Evolutionary conservation across 202 grass and related monocot species (phyloP).

Genomic region (Bolboschoenoplectus hybrid): DNA sequence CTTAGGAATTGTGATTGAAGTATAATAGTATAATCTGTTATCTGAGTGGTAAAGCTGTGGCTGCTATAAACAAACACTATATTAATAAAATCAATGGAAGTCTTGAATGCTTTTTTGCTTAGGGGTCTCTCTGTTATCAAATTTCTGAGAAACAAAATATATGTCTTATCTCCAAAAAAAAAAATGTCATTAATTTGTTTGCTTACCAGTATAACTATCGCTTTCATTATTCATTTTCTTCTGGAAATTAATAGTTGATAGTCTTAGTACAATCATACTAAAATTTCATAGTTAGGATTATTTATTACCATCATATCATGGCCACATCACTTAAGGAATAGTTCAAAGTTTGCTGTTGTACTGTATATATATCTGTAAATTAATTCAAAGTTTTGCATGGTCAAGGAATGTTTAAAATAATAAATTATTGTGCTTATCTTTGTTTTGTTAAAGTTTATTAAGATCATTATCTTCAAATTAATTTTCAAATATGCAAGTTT

Average conservation of each 20-base stretch:
- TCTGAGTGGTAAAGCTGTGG: neutral
- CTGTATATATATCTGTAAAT: neutral
- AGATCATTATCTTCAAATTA: neutral
- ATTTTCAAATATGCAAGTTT: neutral
- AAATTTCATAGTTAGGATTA: neutral
- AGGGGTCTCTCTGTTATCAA: neutral
- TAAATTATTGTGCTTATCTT: neutral
- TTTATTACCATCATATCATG: neutral
- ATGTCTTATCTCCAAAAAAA: too few relatives aligned
- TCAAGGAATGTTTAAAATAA: neutral
- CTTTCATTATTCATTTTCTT: neutral
- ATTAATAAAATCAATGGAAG: neutral
- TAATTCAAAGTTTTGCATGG: neutral
- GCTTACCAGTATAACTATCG: slow-evolving; percentile 5
- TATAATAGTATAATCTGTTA: neutral
- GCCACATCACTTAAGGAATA: neutral
- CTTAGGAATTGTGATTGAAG: neutral
- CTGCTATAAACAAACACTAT: neutral
- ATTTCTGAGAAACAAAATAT: neutral
- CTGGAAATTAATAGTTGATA: neutral
- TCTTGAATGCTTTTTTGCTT: neutral
- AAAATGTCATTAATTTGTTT: neutral
- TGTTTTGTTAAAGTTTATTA: neutral
- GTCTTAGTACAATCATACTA: neutral
- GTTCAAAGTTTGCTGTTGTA: neutral